Percentiles rank a stretch among this genome's conserved stretches.
phyloP scores from a whole-genome alignment of 2,329 filamentous ascomycete genomes.

The Cytospora piceae region DNA sequence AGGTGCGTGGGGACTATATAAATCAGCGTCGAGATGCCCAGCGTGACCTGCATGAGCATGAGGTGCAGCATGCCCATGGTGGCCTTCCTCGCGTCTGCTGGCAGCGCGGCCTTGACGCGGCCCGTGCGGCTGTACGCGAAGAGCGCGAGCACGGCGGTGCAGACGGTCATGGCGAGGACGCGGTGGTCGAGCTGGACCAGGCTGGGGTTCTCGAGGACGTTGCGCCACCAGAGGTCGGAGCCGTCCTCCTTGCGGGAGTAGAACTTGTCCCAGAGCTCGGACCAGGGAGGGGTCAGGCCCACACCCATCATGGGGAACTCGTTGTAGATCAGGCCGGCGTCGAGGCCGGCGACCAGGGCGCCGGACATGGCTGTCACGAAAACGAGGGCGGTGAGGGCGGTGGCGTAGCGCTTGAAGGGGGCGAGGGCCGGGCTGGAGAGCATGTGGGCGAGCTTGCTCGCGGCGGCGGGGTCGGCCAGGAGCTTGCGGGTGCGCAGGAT shows the following conservation, averaged over 20 bases:
- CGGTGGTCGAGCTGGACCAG: conserved; percentile 96
- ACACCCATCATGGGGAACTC: conserved; percentile 96
- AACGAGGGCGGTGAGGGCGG: conserved; percentile 72
- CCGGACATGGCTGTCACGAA: conserved; percentile 94
- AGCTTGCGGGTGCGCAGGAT: conserved; percentile 79
- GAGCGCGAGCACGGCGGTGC: conserved; percentile 76
- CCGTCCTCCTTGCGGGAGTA: conserved; percentile 80
- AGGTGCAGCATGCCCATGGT: conserved; percentile 82
- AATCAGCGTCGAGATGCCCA: conserved; percentile 89
- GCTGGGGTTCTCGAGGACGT: conserved; percentile 95
- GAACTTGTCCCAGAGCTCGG: conserved; percentile 83
- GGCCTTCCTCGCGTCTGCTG: conserved; percentile 66
- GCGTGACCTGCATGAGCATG: conserved; percentile 76
- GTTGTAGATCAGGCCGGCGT: conserved; percentile 97
- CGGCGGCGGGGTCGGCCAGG: conserved; percentile 67
- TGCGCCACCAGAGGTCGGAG: conserved; percentile 92
- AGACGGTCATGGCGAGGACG: conserved; percentile 87
- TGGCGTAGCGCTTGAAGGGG: conserved; percentile 73
- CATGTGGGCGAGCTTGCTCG: conserved; percentile 61
- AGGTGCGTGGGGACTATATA: conserved; percentile 91
- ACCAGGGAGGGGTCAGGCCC: conserved; percentile 77
- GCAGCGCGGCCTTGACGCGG: conserved; percentile 60
- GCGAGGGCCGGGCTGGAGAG: conserved; percentile 70
- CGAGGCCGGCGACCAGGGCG: conserved; percentile 89
- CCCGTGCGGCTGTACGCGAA: conserved; percentile 79